Conservation (phyloP, 1,284 basidiomycete genomes). For the Ganoderma leucocontextum region DNA sequence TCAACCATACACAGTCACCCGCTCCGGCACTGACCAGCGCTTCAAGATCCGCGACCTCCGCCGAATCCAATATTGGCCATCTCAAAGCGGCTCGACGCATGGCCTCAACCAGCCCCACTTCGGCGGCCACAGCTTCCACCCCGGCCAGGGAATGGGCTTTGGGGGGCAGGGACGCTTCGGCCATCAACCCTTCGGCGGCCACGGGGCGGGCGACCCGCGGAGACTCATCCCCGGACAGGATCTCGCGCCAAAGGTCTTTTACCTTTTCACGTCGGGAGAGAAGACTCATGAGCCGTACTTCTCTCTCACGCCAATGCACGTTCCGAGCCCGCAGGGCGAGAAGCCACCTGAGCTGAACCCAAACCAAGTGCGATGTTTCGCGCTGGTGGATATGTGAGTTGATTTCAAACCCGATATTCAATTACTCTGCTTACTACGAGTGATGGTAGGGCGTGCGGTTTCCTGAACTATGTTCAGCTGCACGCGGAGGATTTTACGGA, state of each 20-base stretch:
- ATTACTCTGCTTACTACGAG: neutral
- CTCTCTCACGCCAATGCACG: constrained; percentile 35
- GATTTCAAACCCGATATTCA: neutral
- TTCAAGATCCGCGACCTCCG: constrained; percentile 35
- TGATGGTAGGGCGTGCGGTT: constrained; percentile 34
- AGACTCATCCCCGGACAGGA: constrained; percentile 28
- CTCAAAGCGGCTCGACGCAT: neutral
- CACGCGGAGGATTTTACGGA: constrained; percentile 40
- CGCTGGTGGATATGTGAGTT: constrained; percentile 32
- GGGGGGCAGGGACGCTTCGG: constrained; percentile 8
- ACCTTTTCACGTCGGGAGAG: constrained; percentile 37
- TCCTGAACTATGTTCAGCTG: constrained; percentile 42
- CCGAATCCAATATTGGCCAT: constrained; percentile 22
- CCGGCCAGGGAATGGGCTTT: constrained; percentile 6
- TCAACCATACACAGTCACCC: constrained; percentile 33
- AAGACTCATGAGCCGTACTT: constrained; percentile 34
- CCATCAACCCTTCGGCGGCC: constrained; percentile 19
- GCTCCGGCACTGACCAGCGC: constrained; percentile 37
- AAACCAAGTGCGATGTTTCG: constrained; percentile 26
- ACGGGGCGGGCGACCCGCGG: constrained; percentile 5
- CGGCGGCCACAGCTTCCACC: constrained; percentile 7
- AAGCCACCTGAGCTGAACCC: constrained; percentile 27
- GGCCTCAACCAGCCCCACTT: constrained; percentile 6
- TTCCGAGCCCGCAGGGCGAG: constrained; percentile 21
- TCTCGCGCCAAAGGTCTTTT: constrained; percentile 34